Percentiles rank a stretch among this genome's conserved stretches.
Evolutionary conservation across 73 alveolate genomes (phyloP).

Genomic region (Strombidium stylifer): DNA sequence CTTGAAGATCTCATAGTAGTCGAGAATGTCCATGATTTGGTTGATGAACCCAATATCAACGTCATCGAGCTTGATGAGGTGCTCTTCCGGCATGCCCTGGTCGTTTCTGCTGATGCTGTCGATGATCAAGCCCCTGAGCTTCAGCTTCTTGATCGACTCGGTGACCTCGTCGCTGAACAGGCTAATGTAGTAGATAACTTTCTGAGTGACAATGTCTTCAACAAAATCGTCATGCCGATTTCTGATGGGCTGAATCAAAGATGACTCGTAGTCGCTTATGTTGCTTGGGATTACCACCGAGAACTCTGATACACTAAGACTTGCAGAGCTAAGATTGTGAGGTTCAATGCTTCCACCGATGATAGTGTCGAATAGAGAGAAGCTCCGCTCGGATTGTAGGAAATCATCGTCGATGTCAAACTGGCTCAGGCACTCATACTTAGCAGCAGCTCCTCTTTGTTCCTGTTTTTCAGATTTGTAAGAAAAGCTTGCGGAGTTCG

Average conservation of each 20-base stretch:
- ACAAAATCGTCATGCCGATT: slow-evolving; percentile 62
- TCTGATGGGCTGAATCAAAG: neutral
- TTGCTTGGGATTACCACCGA: no score
- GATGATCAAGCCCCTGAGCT: no score
- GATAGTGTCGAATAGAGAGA: no score
- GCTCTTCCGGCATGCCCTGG: no score
- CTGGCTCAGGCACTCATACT: slow-evolving; percentile 55
- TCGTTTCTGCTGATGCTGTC: no score
- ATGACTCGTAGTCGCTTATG: neutral
- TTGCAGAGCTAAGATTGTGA: no score
- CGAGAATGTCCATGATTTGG: slow-evolving; percentile 78
- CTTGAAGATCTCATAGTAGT: slow-evolving; percentile 75
- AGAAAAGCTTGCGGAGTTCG: no score
- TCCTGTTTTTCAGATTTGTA: no score
- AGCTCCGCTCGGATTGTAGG: slow-evolving; percentile 27
- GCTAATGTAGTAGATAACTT: slow-evolving; percentile 77
- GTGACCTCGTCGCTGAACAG: slow-evolving; percentile 84
- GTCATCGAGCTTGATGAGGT: slow-evolving; percentile 75
- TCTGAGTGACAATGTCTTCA: slow-evolving; percentile 75
- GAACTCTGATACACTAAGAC: neutral
- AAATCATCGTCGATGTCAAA: slow-evolving; percentile 78
- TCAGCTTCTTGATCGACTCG: slow-evolving; percentile 41
- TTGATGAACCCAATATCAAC: slow-evolving; percentile 67
- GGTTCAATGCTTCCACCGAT: no score
- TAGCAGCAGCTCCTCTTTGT: no score